Evolutionary conservation across 2,329 filamentous ascomycete species (phyloP), one percentile per base, ranked within the genome.

Genomic region (Pseudocercospora fijiensis): DNA sequence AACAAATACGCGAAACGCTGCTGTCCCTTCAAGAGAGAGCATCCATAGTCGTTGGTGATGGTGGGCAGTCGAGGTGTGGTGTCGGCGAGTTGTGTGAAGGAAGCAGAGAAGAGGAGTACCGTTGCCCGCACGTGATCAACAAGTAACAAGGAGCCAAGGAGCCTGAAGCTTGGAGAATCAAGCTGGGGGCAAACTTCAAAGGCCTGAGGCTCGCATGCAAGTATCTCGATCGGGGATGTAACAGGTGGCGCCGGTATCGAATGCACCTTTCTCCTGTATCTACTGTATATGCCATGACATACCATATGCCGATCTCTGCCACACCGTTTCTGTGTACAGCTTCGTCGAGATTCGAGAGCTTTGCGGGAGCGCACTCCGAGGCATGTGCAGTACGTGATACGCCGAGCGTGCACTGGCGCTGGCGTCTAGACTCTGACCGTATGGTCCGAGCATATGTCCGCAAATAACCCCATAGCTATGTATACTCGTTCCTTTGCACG

Each of bases 21-120:
- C 65, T 65, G 56, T 66, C 45, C 60, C 60, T 53, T 69, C 67
- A 69, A 61, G 64, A 60, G 67, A 66, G 65, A 61, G 65, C 60
- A 69, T 65, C 59, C 66, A 69, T 69, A 62, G 59, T 60, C 27
- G 49, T 47, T 51, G 52, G 30, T 33, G 56, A 49, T 37, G 41
- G 43, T 28, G 60, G 41, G 43, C 45, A 22, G 18, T 30, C 27
- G 60, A 61, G 61, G 60, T 53, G 49, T 60, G 60, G 51, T 60
- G 66, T 62, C 60, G 62, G 57, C 52, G 61, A 57, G 58, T 30
- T 60, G 59, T 60, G 59, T 51, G 61, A 41, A 45, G 60, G 59
- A 37, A 51, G 61, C 57, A 58, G 64, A 63, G 60, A 51, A 53
- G 58, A 52, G 58, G 41, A 26, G 18, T 20, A 41, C n/a, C 37